Evolutionary conservation across 2,329 filamentous ascomycete species (phyloP).

Genomic region (Aspergillus intermedius): DNA sequence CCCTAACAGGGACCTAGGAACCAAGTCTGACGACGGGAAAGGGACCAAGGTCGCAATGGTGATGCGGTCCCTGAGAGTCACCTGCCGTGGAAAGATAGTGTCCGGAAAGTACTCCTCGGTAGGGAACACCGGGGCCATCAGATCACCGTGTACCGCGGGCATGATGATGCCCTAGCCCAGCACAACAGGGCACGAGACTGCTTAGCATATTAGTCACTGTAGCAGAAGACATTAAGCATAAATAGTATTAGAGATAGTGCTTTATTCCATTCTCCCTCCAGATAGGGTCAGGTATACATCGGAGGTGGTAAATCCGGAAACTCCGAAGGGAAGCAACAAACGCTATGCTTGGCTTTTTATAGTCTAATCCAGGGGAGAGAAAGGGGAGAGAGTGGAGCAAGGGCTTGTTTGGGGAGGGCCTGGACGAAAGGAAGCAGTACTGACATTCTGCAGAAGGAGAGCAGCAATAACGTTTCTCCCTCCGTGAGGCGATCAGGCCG

Average conservation of each 20-base stretch:
- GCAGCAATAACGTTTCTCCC: constrained; percentile 10
- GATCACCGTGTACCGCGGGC: constrained; percentile 33
- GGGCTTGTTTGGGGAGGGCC: not conserved
- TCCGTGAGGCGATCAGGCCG: constrained; percentile 6
- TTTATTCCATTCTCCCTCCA: no score
- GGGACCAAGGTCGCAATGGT: constrained; percentile 79
- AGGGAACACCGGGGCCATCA: constrained; percentile 23
- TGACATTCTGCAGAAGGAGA: constrained; percentile 2
- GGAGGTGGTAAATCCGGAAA: no score
- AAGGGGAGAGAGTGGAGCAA: no score
- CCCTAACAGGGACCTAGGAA: constrained; percentile 66
- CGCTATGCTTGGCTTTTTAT: not conserved
- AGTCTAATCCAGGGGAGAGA: not conserved
- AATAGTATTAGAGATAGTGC: not conserved
- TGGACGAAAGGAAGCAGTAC: constrained; percentile 2
- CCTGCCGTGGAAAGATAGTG: constrained; percentile 65
- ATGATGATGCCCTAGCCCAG: constrained; percentile 21
- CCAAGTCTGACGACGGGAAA: constrained; percentile 67
- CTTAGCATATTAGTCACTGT: constrained; percentile 25
- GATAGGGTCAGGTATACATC: no score
- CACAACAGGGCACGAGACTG: constrained; percentile 30
- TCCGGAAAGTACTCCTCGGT: constrained; percentile 51
- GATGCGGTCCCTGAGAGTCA: constrained; percentile 75
- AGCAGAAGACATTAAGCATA: not conserved
- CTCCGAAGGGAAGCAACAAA: no score